Evolutionary conservation across 2,329 filamentous ascomycete genomes (phyloP).

Genomic region (Apiospora phragmitis): DNA sequence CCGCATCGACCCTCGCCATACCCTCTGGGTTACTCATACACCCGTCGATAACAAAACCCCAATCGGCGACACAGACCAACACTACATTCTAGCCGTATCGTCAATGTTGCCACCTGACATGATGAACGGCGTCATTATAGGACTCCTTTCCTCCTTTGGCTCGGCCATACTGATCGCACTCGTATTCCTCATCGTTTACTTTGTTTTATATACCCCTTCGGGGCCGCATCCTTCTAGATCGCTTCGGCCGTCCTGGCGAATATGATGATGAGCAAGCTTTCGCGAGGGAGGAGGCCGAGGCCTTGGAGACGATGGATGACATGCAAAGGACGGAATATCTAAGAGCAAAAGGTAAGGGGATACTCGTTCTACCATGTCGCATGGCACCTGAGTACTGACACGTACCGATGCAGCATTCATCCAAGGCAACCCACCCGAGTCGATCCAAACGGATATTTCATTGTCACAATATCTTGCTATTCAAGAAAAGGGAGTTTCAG

Average conservation of each 20-base stretch:
- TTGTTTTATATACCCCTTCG: slow-evolving; percentile 86
- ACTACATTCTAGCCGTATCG: neutral
- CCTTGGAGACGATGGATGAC: slow-evolving; percentile 94
- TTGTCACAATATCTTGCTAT: slow-evolving; percentile 97
- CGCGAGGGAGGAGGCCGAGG: slow-evolving; percentile 89
- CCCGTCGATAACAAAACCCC: neutral
- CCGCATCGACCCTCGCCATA: slow-evolving; percentile 9
- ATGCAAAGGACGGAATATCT: slow-evolving; percentile 87
- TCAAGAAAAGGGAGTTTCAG: slow-evolving; percentile 98
- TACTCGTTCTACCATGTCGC: neutral
- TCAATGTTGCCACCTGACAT: slow-evolving; percentile 11
- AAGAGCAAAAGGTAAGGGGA: slow-evolving; percentile 79
- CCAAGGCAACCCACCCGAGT: slow-evolving; percentile 92
- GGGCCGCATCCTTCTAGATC: slow-evolving; percentile 92
- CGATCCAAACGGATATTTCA: slow-evolving; percentile 93
- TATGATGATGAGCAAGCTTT: slow-evolving; percentile 98
- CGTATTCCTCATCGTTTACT: slow-evolving; percentile 81
- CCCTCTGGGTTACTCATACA: slow-evolving; percentile 10
- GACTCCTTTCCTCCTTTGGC: slow-evolving; percentile 89
- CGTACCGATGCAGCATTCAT: slow-evolving; percentile 70
- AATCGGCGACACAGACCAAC: slow-evolving; percentile 6
- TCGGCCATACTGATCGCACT: slow-evolving; percentile 83
- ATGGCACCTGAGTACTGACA: neutral
- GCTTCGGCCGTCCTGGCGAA: slow-evolving; percentile 89
- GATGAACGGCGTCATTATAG: slow-evolving; percentile 83